These are phyloP conservation scores for Daedaleopsis nitida DNA, from an alignment of 768 basidiomycete species.

Conservation along the genomic window DNA sequence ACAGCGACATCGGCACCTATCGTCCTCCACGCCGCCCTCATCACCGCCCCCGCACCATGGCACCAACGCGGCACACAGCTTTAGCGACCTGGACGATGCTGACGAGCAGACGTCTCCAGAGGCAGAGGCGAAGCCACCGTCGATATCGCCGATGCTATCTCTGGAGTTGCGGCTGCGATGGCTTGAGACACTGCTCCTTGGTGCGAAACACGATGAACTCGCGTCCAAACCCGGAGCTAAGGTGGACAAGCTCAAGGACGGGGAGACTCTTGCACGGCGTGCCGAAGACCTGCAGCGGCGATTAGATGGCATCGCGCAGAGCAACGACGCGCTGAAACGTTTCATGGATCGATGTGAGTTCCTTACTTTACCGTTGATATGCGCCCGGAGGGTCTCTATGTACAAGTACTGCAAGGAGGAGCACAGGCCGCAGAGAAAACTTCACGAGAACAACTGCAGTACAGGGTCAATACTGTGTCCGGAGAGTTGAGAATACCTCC, in stretches of 20 bases:
- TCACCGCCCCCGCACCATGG: constrained; percentile 39
- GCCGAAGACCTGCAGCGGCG: constrained; percentile 62
- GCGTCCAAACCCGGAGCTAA: constrained; percentile 35
- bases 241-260: constrained; percentile 41
- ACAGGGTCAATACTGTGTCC: too few relatives aligned
- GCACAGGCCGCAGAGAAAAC: neutral
- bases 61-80: constrained; percentile 17
- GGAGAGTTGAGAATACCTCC: too few relatives aligned
- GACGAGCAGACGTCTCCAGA: constrained; percentile 7
- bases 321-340: constrained; percentile 69
- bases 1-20: constrained; percentile 63
- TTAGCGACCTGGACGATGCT: constrained; percentile 19
- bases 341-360: constrained; percentile 76
- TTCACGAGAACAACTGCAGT: too few relatives aligned
- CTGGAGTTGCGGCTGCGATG: constrained; percentile 76
- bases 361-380: too few relatives aligned
- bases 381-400: neutral
- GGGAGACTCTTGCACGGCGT: constrained; percentile 58
- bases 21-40: constrained; percentile 51
- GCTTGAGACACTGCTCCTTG: constrained; percentile 77
- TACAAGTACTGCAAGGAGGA: neutral
- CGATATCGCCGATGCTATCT: constrained; percentile 67
- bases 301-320: constrained; percentile 58
- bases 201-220: constrained; percentile 53
- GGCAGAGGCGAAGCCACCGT: constrained; percentile 25